Percentiles rank a stretch among this genome's conserved stretches.
phyloP scores from a whole-genome alignment of 805 yeast genomes.

The Yamadazyma sp. region DNA sequence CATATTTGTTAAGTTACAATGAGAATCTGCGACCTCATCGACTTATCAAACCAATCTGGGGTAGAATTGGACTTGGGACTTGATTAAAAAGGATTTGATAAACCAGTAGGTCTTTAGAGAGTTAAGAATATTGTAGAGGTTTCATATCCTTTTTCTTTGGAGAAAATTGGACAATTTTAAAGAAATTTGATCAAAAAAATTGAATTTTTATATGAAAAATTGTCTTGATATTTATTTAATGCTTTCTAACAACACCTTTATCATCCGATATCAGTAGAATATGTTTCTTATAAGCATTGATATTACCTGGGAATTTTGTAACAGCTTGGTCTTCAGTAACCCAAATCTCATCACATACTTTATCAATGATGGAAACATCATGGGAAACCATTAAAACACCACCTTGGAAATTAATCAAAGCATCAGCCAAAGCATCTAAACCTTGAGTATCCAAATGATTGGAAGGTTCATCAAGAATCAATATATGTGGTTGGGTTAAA shows the following conservation, averaged over 20 bases:
- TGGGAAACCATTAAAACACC: slow-evolving; percentile 98
- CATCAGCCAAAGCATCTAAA: slow-evolving; percentile 91
- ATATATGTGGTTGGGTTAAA: slow-evolving; percentile 82
- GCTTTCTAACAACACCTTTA: slow-evolving; percentile 89
- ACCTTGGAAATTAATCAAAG: slow-evolving; percentile 83
- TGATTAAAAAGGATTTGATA: too few species aligned
- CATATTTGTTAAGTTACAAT: too few species aligned
- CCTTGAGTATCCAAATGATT: slow-evolving; percentile 98
- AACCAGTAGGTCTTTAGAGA: too few species aligned
- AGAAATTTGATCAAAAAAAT: too few species aligned
- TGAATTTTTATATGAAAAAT: too few species aligned
- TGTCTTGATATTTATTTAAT: too few species aligned
- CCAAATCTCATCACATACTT: slow-evolving; percentile 93
- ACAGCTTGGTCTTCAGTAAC: slow-evolving; percentile 87
- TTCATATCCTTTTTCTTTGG: too few species aligned
- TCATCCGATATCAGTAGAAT: slow-evolving; percentile 74
- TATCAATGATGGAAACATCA: slow-evolving; percentile 87
- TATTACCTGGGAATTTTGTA: slow-evolving; percentile 72
- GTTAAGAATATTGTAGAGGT: too few species aligned
- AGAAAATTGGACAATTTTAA: too few species aligned
- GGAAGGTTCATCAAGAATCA: slow-evolving; percentile 95
- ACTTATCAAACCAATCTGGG: too few species aligned
- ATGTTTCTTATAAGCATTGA: slow-evolving; percentile 85
- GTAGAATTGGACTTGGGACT: too few species aligned
- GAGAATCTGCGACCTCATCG: neutral